Evolutionary conservation across 805 yeast genomes (phyloP).

Genomic region (Ogataea allantospora): DNA sequence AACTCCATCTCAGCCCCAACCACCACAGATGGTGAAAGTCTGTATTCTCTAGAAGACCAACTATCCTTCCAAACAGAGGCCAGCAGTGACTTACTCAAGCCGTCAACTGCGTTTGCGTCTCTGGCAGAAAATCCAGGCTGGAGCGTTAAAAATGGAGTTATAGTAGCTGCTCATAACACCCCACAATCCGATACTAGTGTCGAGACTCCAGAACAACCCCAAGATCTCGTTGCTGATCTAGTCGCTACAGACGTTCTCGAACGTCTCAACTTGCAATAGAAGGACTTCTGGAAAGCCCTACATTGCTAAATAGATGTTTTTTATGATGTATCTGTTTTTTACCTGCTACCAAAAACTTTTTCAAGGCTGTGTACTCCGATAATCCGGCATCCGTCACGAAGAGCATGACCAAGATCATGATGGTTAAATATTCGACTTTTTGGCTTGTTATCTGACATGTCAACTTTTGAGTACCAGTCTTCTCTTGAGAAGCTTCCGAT

Average conservation of each 20-base stretch:
- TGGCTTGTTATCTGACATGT: conserved; percentile 9
- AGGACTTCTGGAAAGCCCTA: conserved; percentile 2
- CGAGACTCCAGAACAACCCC: not conserved
- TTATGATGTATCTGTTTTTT: too few species aligned
- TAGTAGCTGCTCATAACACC: conserved; percentile 5
- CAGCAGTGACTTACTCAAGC: conserved; percentile 1
- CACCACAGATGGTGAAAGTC: conserved; percentile 15
- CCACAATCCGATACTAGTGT: conserved; percentile 1
- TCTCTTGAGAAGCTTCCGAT: conserved; percentile 70
- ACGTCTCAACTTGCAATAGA: conserved; percentile 12
- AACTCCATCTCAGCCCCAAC: conserved; percentile 4
- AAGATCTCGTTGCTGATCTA: conserved; percentile 22
- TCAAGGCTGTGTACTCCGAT: conserved; percentile 12
- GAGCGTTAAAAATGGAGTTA: conserved; percentile 19
- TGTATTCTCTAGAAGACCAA: conserved; percentile 17
- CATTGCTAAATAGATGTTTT: conserved; percentile 1
- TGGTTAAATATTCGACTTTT: conserved; percentile 5
- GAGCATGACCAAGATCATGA: conserved; percentile 8
- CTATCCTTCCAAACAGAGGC: conserved; percentile 3
- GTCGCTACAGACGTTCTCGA: conserved; percentile 26
- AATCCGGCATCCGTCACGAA: conserved; percentile 9
- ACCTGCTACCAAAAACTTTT: too few species aligned
- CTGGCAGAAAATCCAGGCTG: conserved; percentile 16
- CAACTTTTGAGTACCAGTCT: conserved; percentile 61
- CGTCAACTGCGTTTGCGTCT: not conserved